These are phyloP conservation scores for Cylindrodendrum hubeiense DNA, from an alignment of 2,329 filamentous ascomycete species.

Conservation along the genomic window DNA sequence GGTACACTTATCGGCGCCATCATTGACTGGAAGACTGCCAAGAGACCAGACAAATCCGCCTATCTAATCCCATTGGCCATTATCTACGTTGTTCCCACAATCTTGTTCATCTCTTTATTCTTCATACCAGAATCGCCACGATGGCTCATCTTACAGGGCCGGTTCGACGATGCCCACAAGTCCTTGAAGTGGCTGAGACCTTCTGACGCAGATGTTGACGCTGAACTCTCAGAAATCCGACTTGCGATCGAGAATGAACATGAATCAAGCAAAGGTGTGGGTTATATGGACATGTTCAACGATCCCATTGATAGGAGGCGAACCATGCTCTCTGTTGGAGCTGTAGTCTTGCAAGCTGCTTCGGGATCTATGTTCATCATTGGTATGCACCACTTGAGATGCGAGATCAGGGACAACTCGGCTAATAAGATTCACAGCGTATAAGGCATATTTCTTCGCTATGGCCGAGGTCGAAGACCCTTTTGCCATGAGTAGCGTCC, in stretches of 20 bases:
- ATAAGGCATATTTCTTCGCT: conserved; percentile 41
- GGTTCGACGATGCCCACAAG: conserved; percentile 33
- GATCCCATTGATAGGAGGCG: conserved; percentile 33
- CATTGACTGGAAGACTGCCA: conserved; percentile 38
- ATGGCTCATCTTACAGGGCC: conserved; percentile 38
- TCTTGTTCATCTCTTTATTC: conserved; percentile 25
- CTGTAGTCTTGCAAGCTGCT: conserved; percentile 35
- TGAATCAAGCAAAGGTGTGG: conserved; percentile 23
- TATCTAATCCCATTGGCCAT: conserved; percentile 38
- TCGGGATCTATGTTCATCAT: conserved; percentile 42
- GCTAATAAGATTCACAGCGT: conserved; percentile 19
- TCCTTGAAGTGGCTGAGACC: conserved; percentile 35
- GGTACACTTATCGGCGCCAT: conserved; percentile 38
- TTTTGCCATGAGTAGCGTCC: conserved; percentile 40
- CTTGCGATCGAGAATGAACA: conserved; percentile 33
- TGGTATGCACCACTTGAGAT: conserved; percentile 2
- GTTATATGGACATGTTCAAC: conserved; percentile 37
- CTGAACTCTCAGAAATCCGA: conserved; percentile 30
- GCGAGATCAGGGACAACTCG: rapidly evolving
- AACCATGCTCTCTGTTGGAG: conserved; percentile 33
- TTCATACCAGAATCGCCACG: conserved; percentile 40
- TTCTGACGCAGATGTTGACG: conserved; percentile 15
- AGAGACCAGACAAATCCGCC: conserved; percentile 34
- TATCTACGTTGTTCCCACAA: conserved; percentile 32
- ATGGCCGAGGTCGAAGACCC: conserved; percentile 39